Percentiles rank a stretch among this genome's conserved stretches.
phyloP scores from a whole-genome alignment of 176 grass and related monocot genomes.

The Cenchrus fungigraminus region DNA sequence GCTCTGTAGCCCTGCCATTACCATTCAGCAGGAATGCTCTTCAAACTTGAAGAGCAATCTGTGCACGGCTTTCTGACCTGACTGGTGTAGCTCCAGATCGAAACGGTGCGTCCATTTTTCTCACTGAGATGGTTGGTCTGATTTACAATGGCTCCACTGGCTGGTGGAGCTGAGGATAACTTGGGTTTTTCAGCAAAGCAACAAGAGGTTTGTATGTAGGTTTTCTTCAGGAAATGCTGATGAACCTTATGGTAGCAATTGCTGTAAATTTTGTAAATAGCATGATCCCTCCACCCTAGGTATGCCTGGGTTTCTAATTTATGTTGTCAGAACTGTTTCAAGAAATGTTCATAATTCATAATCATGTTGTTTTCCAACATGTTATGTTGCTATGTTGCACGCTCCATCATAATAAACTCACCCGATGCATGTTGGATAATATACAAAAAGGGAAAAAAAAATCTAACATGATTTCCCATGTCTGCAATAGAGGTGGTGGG shows the following conservation, averaged over 20 bases:
- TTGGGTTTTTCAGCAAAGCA: slow-evolving; percentile 33
- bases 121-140: slow-evolving; percentile 4
- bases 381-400: too few species aligned
- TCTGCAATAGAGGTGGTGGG: too few species aligned
- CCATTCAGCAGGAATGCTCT: slow-evolving; percentile 63
- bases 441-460: too few species aligned
- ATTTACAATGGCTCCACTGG: slow-evolving; percentile 10
- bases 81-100: slow-evolving; percentile 45
- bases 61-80: slow-evolving; percentile 68
- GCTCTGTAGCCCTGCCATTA: slow-evolving; percentile 55
- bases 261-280: slow-evolving; percentile 71
- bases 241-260: slow-evolving; percentile 30
- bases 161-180: slow-evolving; percentile 35
- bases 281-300: slow-evolving; percentile 12
- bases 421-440: too few species aligned
- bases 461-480: too few species aligned
- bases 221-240: slow-evolving; percentile 31
- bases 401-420: too few species aligned
- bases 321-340: slow-evolving; percentile 18
- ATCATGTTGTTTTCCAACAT: not conserved
- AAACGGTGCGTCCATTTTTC: slow-evolving; percentile 5
- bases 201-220: slow-evolving; percentile 26
- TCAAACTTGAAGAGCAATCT: slow-evolving; percentile 77
- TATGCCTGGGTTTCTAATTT: slow-evolving; percentile 40
- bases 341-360: slow-evolving; percentile 36